Base-by-base conservation (phyloP, 768 basidiomycete species). In the Boletus edulis region DNA sequence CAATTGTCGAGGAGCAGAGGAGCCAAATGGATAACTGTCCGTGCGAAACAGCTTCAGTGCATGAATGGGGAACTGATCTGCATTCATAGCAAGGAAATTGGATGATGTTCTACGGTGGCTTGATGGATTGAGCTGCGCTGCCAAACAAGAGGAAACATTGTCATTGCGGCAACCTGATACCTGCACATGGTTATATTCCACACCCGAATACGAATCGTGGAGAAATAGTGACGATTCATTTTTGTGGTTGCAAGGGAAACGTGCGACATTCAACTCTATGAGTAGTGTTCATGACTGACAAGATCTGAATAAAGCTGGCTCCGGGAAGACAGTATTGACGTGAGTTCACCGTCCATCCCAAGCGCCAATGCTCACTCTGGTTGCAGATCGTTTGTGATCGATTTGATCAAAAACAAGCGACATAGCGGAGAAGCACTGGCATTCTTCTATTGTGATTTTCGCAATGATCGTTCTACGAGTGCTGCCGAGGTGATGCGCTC, bases 361-460 rank as follows among this genome's bases (percentile, higher is more conserved):
- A 4, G 6, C 5, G 29, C 34, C 5, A 17, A 17, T 39, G 29
- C 60, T 54, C n/a, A 58, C 34, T 40, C 11, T 20, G 15, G 10
- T 12, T 14, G 3, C 13, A 57, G 56, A 14, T 57, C 62, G 8
- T 57, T 57, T 3, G 51, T 54, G 3, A 49, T 65, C 1, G 46
- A 62, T 20, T 45, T 49, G 5, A 22, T 62, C 14, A 46, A 24
- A 18, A 38, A 18, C 12, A 22, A 43, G 13, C 5, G 18, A n/a
- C 15, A 3, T 1, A 4, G 9, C 3, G 32, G 39, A n/a, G 49
- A 47, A 37, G 24, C 7, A 0, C 9, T 54, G 3, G 51, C 40
- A 22, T 65, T 42, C 20, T 65, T 65, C 43, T 65, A 62, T 41
- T 64, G 63, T n/a, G 63, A 64, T 40, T 64, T 62, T 40, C 50